These are phyloP conservation scores for Claviceps sp. DNA, from an alignment of 2,329 filamentous ascomycete genomes.

Conservation along the genomic window DNA sequence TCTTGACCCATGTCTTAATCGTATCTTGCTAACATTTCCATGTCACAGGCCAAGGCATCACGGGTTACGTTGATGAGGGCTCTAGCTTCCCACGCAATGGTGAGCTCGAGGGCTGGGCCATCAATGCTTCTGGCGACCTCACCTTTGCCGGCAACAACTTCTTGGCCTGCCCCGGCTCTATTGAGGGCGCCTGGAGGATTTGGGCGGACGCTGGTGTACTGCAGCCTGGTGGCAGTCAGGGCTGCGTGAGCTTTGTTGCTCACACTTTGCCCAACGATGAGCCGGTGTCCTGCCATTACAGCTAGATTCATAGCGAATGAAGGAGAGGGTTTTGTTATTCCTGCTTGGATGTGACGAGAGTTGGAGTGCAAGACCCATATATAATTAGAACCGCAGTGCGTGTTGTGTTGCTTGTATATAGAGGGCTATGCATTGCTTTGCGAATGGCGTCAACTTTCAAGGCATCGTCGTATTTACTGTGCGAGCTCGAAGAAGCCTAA, in stretches of 20 bases:
- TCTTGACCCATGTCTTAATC: too few relatives aligned
- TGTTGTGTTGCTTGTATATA: too few relatives aligned
- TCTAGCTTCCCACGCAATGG: constrained; percentile 24
- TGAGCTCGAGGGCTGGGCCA: constrained; percentile 33
- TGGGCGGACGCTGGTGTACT: constrained; percentile 16
- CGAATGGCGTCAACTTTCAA: too few relatives aligned
- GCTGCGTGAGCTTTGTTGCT: neutral
- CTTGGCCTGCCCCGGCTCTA: constrained; percentile 38
- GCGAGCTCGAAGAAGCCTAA: too few relatives aligned
- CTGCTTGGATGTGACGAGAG: too few relatives aligned
- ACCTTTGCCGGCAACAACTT: constrained; percentile 30
- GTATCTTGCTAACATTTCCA: constrained; percentile 2
- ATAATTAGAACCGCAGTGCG: too few relatives aligned
- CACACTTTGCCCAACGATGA: neutral
- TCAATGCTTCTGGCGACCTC: constrained; percentile 31
- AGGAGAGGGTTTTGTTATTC: neutral
- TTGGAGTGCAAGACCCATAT: too few relatives aligned
- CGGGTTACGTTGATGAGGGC: constrained; percentile 38
- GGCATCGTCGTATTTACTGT: too few relatives aligned
- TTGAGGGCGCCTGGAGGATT: constrained; percentile 28
- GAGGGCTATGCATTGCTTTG: too few relatives aligned
- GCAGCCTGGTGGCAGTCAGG: neutral
- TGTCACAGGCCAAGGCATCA: constrained; percentile 32
- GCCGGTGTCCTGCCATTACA: constrained; percentile 3
- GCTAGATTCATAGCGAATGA: neutral